Conservation (phyloP, 2,329 filamentous ascomycete species). For the Biscogniauxia sp. region DNA sequence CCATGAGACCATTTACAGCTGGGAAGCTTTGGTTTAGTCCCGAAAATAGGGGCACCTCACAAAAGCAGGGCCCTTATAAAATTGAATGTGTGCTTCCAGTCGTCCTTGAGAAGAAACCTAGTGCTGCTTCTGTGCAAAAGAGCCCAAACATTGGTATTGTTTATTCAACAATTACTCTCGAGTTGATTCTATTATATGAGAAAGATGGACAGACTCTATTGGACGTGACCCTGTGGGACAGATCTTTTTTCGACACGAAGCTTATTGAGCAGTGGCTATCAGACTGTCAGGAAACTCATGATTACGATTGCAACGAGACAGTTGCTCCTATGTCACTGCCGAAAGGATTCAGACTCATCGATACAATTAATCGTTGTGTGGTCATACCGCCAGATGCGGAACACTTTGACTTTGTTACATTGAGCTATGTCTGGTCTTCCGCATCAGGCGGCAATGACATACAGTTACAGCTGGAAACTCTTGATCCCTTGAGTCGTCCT, state of each 20-base stretch:
- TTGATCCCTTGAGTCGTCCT: not conserved
- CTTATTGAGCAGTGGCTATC: slow-evolving; percentile 6
- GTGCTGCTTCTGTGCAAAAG: not conserved
- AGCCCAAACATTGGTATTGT: not conserved
- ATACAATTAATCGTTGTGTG: slow-evolving; percentile 3
- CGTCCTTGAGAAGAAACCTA: not conserved
- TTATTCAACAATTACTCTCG: not conserved
- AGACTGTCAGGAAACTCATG: slow-evolving; percentile 7
- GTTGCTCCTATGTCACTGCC: slow-evolving; percentile 1
- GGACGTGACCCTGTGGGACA: slow-evolving; percentile 2
- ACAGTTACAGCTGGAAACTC: slow-evolving; percentile 2
- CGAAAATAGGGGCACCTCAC: not conserved
- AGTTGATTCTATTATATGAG: slow-evolving; percentile 7
- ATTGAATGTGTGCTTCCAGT: not conserved
- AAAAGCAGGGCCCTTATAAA: not conserved
- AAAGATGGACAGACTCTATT: slow-evolving; percentile 5
- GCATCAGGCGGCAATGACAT: slow-evolving; percentile 2
- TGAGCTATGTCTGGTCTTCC: slow-evolving; percentile 11
- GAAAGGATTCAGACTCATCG: slow-evolving; percentile 6
- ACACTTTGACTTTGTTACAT: slow-evolving; percentile 1
- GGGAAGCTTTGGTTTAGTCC: not conserved
- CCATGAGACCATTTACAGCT: not conserved
- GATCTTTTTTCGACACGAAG: not conserved
- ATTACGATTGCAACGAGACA: slow-evolving; percentile 1
- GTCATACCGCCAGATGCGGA: not conserved